phyloP scores from a whole-genome alignment of 306 rosid species.

The Ochetophila trinervis region DNA sequence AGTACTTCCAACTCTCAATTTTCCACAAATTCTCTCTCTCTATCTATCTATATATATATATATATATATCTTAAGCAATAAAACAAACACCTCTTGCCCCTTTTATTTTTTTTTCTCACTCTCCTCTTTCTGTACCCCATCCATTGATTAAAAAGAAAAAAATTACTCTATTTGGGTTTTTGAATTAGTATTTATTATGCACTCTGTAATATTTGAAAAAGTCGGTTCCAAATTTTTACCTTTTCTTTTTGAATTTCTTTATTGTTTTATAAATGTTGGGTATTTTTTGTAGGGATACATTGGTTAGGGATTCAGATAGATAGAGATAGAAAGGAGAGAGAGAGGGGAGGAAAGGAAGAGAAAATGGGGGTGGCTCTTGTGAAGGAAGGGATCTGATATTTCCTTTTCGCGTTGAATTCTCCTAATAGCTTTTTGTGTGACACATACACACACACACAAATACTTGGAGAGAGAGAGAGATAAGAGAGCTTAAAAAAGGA shows the following conservation, averaged over 20 bases:
- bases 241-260: background rate
- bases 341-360: background rate
- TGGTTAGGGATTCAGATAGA: slow-evolving; percentile 15
- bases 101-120: too few species aligned
- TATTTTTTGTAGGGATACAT: background rate
- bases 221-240: slow-evolving; percentile 17
- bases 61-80: too few species aligned
- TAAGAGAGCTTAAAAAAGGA: background rate
- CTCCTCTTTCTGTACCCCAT: slow-evolving; percentile 4
- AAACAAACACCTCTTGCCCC: background rate
- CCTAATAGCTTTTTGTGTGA: slow-evolving; percentile 22
- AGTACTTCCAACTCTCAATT: slow-evolving; percentile 36
- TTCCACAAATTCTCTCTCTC: slow-evolving; percentile 31
- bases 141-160: background rate
- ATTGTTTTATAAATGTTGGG: background rate
- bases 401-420: slow-evolving; percentile 75
- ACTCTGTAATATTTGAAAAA: slow-evolving; percentile 8
- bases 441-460: slow-evolving; percentile 6
- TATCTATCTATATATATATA: too few species aligned
- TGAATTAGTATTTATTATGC: background rate
- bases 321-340: slow-evolving; percentile 16
- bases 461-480: background rate
- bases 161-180: slow-evolving; percentile 4
- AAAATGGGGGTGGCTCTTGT: slow-evolving; percentile 36
- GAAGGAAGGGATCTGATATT: slow-evolving; percentile 49